Evolutionary conservation across 2,329 filamentous ascomycete species (phyloP), one percentile per base, ranked within the genome.

Genomic region (Hypomyces rosellus): DNA sequence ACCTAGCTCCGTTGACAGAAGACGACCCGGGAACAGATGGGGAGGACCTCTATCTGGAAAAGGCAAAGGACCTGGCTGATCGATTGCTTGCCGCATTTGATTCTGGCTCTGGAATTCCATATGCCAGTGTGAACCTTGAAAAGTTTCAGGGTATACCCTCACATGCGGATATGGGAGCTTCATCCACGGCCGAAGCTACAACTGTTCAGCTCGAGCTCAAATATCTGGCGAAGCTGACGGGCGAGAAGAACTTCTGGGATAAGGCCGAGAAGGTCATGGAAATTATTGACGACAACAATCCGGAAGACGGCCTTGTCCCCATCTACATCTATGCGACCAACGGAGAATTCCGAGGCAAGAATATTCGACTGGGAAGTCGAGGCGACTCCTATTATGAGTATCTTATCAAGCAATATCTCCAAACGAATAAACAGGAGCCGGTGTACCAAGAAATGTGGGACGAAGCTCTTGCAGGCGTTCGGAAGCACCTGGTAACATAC

Each of bases 371-470:
- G 18, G 93, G 93, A 37, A 96, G 89, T 65, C 82, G 93, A 54
- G 93, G 93, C 42, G 93, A 99, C 72, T 96, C 91, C 44, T 99
- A 97, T 71, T 99, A 99, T 70, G 89, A 99, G 71, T 99, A 99
- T 67, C 81, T 99, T 46, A 95, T 97, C 74, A 99, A 99, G 73
- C 93, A 99, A 67, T 97, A 95, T 65, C 77, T 96, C 16, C 93
- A 99, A 69, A 99, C 93, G 12, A 88, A 88, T 50, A 83, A 87
- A 65, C 77, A 91, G 62, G 92, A 99, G 66, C 76, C 83, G 0
- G 72, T 97, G 14, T 99, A 99, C 68, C 76, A 85, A 57, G 88
- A 93, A 13, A 88, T 99, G 84, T 99, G 95, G 91, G 78, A 92
- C 37, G 87, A 99, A 65, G 78, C 89, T 13, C 74, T 99, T 42